Conservation (phyloP, 1,284 basidiomycete species). For the Rhodofomes roseus region DNA sequence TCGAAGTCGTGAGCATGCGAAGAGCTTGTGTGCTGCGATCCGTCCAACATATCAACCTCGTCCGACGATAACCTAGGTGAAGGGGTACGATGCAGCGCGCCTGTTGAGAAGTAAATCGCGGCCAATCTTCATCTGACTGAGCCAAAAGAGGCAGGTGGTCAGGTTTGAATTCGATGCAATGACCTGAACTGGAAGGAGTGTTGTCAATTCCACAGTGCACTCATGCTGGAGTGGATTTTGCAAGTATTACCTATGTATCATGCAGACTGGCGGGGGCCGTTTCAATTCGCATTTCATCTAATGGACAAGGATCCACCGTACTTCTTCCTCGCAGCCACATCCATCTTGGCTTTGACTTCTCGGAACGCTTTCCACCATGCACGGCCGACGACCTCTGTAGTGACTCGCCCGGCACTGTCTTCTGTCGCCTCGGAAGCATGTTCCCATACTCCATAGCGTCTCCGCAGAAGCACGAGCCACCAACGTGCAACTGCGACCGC, state of each 20-base stretch:
- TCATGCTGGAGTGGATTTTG: too few relatives aligned
- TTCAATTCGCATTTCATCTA: too few relatives aligned
- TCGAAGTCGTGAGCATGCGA: conserved; percentile 18
- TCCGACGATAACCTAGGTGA: background rate
- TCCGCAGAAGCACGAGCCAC: conserved; percentile 69
- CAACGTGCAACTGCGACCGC: conserved; percentile 70
- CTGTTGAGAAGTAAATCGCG: background rate
- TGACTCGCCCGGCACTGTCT: conserved; percentile 25
- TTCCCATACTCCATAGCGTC: conserved; percentile 55
- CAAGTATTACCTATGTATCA: too few relatives aligned
- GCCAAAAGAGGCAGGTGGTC: background rate
- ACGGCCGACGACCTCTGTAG: conserved; percentile 43
- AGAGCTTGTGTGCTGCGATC: background rate
- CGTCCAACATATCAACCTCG: background rate
- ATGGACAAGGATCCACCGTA: conserved; percentile 62
- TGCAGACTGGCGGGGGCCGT: too few relatives aligned
- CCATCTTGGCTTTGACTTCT: conserved; percentile 60
- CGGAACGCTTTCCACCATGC: conserved; percentile 78
- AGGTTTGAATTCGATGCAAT: too few relatives aligned
- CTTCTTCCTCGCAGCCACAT: conserved; percentile 51
- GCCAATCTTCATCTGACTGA: background rate
- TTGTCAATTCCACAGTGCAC: too few relatives aligned
- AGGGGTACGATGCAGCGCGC: background rate
- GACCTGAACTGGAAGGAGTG: too few relatives aligned
- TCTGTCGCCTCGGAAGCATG: conserved; percentile 33